These are phyloP conservation scores for Cynanchum wilfordii DNA, from an alignment of 257 asterid species.

Conservation along the genomic window DNA sequence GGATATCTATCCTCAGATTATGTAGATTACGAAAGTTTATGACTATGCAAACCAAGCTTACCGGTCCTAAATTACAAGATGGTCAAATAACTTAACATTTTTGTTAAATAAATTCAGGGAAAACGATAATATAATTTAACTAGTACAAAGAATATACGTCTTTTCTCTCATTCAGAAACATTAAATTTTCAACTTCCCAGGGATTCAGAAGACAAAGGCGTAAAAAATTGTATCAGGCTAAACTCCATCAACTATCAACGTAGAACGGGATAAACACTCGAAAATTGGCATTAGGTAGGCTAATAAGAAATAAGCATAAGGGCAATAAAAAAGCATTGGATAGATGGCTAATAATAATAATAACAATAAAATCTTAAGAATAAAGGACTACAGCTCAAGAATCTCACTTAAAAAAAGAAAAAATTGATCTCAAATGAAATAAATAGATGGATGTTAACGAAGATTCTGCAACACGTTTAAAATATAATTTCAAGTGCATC, in stretches of 20 bases:
- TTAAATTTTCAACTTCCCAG: not conserved
- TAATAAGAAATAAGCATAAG: not conserved
- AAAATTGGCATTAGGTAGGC: not conserved
- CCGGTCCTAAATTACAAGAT: not conserved
- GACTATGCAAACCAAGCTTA: not conserved
- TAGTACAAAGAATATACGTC: not conserved
- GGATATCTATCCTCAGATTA: no score
- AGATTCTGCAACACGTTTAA: not conserved
- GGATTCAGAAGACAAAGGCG: not conserved
- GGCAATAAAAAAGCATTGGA: not conserved
- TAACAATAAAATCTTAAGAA: not conserved
- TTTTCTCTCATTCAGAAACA: not conserved
- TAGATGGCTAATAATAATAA: no score
- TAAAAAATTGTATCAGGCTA: no score
- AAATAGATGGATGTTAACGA: no score
- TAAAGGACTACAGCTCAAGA: not conserved
- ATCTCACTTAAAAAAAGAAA: not conserved
- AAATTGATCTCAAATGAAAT: not conserved
- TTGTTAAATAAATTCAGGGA: not conserved
- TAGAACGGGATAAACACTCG: not conserved
- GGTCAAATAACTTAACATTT: not conserved
- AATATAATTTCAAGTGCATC: not conserved
- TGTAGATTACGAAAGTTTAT: not conserved
- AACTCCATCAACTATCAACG: not conserved
- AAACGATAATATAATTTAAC: no score